phyloP scores from a whole-genome alignment of 2,329 filamentous ascomycete species.

The Dothideomycetidae sp. region DNA sequence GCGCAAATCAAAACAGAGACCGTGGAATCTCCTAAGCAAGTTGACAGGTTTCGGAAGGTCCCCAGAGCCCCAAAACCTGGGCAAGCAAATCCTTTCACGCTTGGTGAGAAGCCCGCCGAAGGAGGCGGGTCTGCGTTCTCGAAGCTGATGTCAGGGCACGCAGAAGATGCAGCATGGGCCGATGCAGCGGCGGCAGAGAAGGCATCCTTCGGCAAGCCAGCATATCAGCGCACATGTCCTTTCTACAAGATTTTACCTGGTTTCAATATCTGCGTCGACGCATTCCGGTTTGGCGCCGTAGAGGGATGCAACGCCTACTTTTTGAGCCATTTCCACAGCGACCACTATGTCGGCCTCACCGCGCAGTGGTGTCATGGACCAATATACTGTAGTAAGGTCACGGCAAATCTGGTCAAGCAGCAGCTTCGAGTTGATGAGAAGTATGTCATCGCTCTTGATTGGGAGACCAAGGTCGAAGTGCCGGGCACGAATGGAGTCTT shows the following conservation, averaged over 20 bases:
- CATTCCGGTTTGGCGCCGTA: conserved; percentile 87
- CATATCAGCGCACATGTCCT: conserved; percentile 80
- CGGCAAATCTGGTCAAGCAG: conserved; percentile 73
- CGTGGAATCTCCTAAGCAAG: conserved; percentile 33
- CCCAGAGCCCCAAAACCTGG: conserved; percentile 57
- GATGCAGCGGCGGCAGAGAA: conserved; percentile 67
- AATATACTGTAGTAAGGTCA: conserved; percentile 91
- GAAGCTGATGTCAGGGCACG: conserved; percentile 83
- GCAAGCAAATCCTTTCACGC: conserved; percentile 62
- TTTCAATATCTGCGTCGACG: conserved; percentile 85
- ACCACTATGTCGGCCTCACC: conserved; percentile 88
- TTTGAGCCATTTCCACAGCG: conserved; percentile 92
- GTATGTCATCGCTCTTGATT: conserved; percentile 74
- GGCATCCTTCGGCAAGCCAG: conserved; percentile 66
- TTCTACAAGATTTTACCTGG: conserved; percentile 98
- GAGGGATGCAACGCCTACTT: conserved; percentile 91
- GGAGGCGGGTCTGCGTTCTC: conserved; percentile 61
- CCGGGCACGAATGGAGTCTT: conserved; percentile 68
- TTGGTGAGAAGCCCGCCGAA: conserved; percentile 29
- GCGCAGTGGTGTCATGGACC: conserved; percentile 82
- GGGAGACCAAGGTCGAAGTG: conserved; percentile 64
- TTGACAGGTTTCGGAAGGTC: conserved; percentile 43
- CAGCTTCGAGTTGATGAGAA: conserved; percentile 76
- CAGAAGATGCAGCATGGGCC: conserved; percentile 82
- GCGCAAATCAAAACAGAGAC: conserved; percentile 16